Evolutionary conservation across 2,329 filamentous ascomycete species (phyloP).

Genomic region (Calonectria fujianensis): DNA sequence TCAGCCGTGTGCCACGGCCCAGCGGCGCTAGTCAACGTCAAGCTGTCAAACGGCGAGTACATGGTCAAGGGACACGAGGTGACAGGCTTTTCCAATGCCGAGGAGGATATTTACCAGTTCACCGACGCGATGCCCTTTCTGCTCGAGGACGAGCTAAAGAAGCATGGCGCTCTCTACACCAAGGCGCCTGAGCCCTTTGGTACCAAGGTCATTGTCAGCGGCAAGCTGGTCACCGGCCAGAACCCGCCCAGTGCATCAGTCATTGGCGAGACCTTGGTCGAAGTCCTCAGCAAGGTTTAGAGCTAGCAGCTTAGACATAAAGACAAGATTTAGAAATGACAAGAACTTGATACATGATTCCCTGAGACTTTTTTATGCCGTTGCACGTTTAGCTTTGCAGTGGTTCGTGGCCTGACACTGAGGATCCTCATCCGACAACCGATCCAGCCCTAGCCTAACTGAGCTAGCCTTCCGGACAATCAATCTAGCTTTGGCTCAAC

Average conservation of each 20-base stretch:
- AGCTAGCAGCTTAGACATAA: not conserved
- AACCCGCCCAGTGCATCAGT: slow-evolving; percentile 69
- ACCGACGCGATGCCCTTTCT: slow-evolving; percentile 74
- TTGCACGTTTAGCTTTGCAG: not conserved
- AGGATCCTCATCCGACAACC: not conserved
- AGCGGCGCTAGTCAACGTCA: slow-evolving; percentile 31
- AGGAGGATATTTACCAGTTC: slow-evolving; percentile 62
- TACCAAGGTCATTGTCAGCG: slow-evolving; percentile 67
- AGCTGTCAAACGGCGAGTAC: slow-evolving; percentile 21
- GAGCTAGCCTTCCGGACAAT: not conserved
- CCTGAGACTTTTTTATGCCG: not conserved
- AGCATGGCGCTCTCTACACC: slow-evolving; percentile 70
- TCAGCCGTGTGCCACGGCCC: slow-evolving; percentile 32
- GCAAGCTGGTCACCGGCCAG: slow-evolving; percentile 73
- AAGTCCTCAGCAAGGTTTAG: not conserved
- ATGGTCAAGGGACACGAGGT: slow-evolving; percentile 24
- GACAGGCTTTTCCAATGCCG: slow-evolving; percentile 31
- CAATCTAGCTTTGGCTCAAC: too few species aligned
- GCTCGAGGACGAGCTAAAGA: slow-evolving; percentile 72
- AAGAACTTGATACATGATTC: not conserved
- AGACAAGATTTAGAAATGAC: not conserved
- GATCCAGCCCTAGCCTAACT: not conserved
- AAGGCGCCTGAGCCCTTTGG: slow-evolving; percentile 71
- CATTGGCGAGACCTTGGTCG: not conserved
- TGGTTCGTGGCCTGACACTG: not conserved